These are phyloP conservation scores for Crithidia bombi DNA, from an alignment of 208 protist genomes.

Conservation along the genomic window DNA sequence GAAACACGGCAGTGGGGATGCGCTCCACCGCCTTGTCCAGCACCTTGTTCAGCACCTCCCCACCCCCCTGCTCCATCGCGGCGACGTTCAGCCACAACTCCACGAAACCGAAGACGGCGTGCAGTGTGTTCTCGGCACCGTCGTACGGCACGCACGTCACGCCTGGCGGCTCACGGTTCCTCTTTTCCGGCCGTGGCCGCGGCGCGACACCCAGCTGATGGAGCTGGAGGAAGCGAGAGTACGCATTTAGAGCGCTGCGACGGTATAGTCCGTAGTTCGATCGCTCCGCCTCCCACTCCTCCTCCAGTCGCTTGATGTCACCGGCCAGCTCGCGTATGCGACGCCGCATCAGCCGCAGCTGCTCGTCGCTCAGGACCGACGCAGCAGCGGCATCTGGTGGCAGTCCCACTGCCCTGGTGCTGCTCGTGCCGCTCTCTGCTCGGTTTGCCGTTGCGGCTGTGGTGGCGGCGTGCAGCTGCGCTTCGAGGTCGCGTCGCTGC, in stretches of 20 bases:
- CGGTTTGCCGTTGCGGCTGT: not conserved
- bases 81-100: conserved; percentile 62
- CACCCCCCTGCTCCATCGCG: conserved; percentile 13
- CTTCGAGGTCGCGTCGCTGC: conserved; percentile 39
- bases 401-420: not conserved
- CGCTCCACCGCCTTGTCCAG: conserved; percentile 53
- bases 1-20: conserved; percentile 59
- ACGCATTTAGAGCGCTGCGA: conserved; percentile 78
- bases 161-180: not conserved
- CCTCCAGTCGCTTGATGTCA: conserved; percentile 62
- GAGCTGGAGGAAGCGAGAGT: conserved; percentile 67
- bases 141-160: conserved; percentile 22
- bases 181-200: not conserved
- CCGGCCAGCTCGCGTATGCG: conserved; percentile 56
- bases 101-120: conserved; percentile 84
- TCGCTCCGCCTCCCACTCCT: conserved; percentile 47
- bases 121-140: conserved; percentile 43
- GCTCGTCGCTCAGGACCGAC: conserved; percentile 35
- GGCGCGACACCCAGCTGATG: conserved; percentile 12
- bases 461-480: conserved; percentile 30
- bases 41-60: conserved; percentile 40
- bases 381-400: not conserved
- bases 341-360: conserved; percentile 45
- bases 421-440: not conserved
- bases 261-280: conserved; percentile 70